These are phyloP conservation scores for Fusarium agapanthi DNA, from an alignment of 2,329 filamentous ascomycete genomes.

Conservation along the genomic window DNA sequence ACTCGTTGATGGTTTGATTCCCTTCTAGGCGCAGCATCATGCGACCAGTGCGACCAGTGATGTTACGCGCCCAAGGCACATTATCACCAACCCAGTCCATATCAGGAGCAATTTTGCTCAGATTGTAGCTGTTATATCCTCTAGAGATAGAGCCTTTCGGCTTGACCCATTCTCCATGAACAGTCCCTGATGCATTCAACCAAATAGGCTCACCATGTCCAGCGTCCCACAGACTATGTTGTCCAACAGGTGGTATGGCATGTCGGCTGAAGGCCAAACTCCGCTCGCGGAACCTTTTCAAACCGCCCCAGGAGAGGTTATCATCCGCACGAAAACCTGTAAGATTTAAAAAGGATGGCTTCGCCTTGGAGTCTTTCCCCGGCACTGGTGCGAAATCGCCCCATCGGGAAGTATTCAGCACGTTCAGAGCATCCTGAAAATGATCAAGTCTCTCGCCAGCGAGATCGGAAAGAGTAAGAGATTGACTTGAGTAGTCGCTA, in stretches of 20 bases:
- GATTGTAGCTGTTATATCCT: conserved; percentile 65
- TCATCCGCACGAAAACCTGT: conserved; percentile 80
- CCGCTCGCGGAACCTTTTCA: conserved; percentile 71
- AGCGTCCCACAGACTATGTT: conserved; percentile 52
- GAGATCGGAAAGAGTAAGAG: conserved; percentile 47
- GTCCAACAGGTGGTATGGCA: conserved; percentile 55
- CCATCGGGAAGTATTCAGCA: conserved; percentile 66
- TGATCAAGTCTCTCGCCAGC: conserved; percentile 58
- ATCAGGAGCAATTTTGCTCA: conserved; percentile 70
- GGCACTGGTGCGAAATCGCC: conserved; percentile 64
- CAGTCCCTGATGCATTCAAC: conserved; percentile 79
- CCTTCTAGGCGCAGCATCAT: conserved; percentile 73
- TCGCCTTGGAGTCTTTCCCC: conserved; percentile 39
- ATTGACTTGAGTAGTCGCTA: conserved; percentile 46
- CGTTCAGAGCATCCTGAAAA: conserved; percentile 60
- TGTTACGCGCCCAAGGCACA: conserved; percentile 77
- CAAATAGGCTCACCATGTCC: conserved; percentile 64
- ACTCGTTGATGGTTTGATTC: conserved; percentile 58
- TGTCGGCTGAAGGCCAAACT: conserved; percentile 69
- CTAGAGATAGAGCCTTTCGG: conserved; percentile 58
- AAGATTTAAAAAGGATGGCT: conserved; percentile 70
- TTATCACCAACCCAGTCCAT: conserved; percentile 70
- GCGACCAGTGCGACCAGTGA: conserved; percentile 76
- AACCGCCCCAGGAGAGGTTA: conserved; percentile 79
- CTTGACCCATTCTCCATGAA: conserved; percentile 80